A percentile compares a stretch with the other conserved stretches of the same genome.
phyloP scores from a whole-genome alignment of 345 rosid species.

The Noccaea caerulescens region DNA sequence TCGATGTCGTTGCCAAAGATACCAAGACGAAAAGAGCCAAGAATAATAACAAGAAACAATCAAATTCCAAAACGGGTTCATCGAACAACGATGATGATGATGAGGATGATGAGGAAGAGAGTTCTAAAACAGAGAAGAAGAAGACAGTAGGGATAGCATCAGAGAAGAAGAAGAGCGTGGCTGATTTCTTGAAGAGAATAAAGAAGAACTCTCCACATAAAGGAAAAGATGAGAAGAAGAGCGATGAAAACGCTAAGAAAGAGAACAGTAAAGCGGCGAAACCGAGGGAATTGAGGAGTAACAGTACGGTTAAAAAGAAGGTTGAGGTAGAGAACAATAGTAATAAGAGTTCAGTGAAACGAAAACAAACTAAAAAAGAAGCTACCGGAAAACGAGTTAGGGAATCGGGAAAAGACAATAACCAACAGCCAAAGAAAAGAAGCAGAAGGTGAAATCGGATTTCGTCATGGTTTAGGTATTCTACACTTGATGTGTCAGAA shows the following conservation, averaged over 20 bases:
- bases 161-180: conserved; percentile 68
- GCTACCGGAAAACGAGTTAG: conserved; percentile 56
- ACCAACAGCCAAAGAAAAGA: conserved; percentile 49
- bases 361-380: conserved; percentile 52
- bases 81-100: conserved; percentile 25
- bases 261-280: conserved; percentile 45
- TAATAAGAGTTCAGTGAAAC: conserved; percentile 43
- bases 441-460: conserved; percentile 29
- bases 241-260: conserved; percentile 41
- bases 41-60: conserved; percentile 23
- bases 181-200: conserved; percentile 70
- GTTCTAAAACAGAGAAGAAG: conserved; percentile 46
- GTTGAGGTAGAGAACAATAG: conserved; percentile 47
- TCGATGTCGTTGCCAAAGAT: conserved; percentile 6
- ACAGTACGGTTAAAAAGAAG: conserved; percentile 41
- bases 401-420: conserved; percentile 38
- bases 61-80: conserved; percentile 32
- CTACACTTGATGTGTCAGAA: conserved; percentile 32
- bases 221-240: conserved; percentile 44
- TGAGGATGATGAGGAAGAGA: conserved; percentile 37
- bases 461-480: conserved; percentile 31
- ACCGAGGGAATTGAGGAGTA: conserved; percentile 50
- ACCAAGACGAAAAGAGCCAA: conserved; percentile 30
- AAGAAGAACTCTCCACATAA: conserved; percentile 57
- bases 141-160: conserved; percentile 21